phyloP scores from a whole-genome alignment of 129 eudicot genomes.

The Lactuca saligna region DNA sequence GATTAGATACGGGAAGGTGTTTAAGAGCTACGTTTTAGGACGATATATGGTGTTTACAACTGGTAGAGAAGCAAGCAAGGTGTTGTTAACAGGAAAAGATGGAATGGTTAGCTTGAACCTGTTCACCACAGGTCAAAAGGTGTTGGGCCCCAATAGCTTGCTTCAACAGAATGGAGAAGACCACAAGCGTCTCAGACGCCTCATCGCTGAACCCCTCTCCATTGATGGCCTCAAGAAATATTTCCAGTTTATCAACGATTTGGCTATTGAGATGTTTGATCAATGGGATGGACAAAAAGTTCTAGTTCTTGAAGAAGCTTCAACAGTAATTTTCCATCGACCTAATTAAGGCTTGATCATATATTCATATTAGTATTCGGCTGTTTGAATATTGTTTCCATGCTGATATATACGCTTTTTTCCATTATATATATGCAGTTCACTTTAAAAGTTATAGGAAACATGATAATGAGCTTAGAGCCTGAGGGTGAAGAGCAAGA shows the following conservation, averaged over 20 bases:
- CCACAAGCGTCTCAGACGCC: conserved; percentile 67
- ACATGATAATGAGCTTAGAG: conserved; percentile 90
- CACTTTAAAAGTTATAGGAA: conserved; percentile 71
- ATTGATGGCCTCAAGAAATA: conserved; percentile 65
- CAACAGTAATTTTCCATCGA: conserved; percentile 40
- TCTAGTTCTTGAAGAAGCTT: conserved; percentile 78
- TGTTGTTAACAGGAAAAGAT: conserved; percentile 74
- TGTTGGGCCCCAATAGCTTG: conserved; percentile 75
- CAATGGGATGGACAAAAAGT: conserved; percentile 56
- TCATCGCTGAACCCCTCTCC: conserved; percentile 77
- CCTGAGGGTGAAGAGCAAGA: conserved; percentile 77
- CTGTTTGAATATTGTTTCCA: too few relatives aligned
- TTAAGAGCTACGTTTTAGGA: conserved; percentile 72
- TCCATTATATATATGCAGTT: conserved; percentile 41
- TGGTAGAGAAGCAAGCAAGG: conserved; percentile 78
- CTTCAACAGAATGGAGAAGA: conserved; percentile 77
- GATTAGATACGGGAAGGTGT: conserved; percentile 71
- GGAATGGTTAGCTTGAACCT: conserved; percentile 79
- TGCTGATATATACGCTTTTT: too few relatives aligned
- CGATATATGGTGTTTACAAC: conserved; percentile 69
- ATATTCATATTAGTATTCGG: too few relatives aligned
- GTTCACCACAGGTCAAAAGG: conserved; percentile 70
- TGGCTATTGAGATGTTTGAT: conserved; percentile 60
- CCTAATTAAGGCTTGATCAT: neutral
- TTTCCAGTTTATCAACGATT: conserved; percentile 60